Conservation (phyloP, 495 filamentous ascomycete species). For the Neurospora sp. region DNA sequence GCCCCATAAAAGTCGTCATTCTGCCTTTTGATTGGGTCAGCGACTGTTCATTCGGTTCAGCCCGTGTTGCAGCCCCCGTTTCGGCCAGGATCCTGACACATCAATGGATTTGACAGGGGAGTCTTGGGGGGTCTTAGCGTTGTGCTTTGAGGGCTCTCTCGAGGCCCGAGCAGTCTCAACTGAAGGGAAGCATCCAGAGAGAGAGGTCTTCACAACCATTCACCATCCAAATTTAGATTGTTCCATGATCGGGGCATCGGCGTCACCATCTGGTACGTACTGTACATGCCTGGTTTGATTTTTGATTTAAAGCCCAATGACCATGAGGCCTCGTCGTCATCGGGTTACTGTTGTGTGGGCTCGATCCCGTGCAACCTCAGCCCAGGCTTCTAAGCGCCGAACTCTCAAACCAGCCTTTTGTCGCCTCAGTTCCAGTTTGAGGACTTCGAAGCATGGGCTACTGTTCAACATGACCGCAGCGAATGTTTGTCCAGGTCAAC, state of each 20-base stretch:
- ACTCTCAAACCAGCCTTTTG: background rate
- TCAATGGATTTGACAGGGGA: background rate
- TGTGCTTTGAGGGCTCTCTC: background rate
- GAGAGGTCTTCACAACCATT: background rate
- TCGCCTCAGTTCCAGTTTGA: background rate
- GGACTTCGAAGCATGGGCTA: background rate
- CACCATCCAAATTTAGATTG: background rate
- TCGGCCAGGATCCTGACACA: constrained; percentile 24
- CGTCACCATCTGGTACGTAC: background rate
- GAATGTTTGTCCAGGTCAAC: background rate
- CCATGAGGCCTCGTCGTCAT: background rate
- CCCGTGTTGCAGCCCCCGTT: constrained; percentile 20
- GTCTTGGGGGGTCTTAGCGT: background rate
- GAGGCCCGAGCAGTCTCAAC: background rate
- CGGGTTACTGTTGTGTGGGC: background rate
- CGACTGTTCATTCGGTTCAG: constrained; percentile 3
- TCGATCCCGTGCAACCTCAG: background rate
- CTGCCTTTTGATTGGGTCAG: background rate
- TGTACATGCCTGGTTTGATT: background rate
- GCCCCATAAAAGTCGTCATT: background rate
- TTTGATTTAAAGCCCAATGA: background rate
- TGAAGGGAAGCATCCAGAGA: background rate
- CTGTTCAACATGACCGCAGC: background rate
- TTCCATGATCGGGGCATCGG: background rate
- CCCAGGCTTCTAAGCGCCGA: background rate